Conservation (phyloP, 2,329 filamentous ascomycete genomes). For the Mycosphaerella sp. region DNA sequence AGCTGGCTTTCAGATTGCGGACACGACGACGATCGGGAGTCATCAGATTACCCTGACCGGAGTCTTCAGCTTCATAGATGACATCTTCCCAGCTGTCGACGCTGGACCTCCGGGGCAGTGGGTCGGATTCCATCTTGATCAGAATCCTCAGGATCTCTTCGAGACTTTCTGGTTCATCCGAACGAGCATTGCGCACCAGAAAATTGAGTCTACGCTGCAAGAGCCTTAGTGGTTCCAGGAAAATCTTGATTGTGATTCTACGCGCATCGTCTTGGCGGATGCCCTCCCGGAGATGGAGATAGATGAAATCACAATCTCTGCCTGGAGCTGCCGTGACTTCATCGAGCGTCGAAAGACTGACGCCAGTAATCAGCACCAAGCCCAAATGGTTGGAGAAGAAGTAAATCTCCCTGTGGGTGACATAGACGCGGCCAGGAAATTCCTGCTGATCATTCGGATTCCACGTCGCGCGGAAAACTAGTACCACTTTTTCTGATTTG, state of each 20-base stretch:
- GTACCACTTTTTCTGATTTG: conserved; percentile 70
- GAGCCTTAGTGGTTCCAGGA: conserved; percentile 77
- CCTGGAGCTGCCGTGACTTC: conserved; percentile 89
- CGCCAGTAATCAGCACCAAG: conserved; percentile 73
- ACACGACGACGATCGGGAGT: conserved; percentile 34
- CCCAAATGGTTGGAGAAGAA: conserved; percentile 96
- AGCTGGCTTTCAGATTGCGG: conserved; percentile 50
- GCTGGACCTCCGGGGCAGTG: conserved; percentile 59
- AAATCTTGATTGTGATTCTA: conserved; percentile 82
- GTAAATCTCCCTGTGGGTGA: conserved; percentile 81
- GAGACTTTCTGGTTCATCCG: conserved; percentile 61
- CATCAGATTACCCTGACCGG: conserved; percentile 42
- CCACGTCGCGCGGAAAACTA: conserved; percentile 93
- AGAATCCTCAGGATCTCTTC: conserved; percentile 66
- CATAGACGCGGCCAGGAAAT: conserved; percentile 78
- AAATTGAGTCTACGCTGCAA: conserved; percentile 80
- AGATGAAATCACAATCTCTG: conserved; percentile 87
- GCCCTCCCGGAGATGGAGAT: conserved; percentile 63
- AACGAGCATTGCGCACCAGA: conserved; percentile 70
- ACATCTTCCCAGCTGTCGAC: conserved; percentile 90
- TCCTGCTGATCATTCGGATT: conserved; percentile 67
- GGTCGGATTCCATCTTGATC: conserved; percentile 63
- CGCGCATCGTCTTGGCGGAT: conserved; percentile 59
- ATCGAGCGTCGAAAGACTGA: conserved; percentile 67
- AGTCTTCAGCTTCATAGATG: conserved; percentile 38